Percentiles rank a stretch among this genome's conserved stretches.
These are phyloP conservation scores for Globisporangium spiculum DNA, from an alignment of 352 stramenopile species.

Conservation along the genomic window DNA sequence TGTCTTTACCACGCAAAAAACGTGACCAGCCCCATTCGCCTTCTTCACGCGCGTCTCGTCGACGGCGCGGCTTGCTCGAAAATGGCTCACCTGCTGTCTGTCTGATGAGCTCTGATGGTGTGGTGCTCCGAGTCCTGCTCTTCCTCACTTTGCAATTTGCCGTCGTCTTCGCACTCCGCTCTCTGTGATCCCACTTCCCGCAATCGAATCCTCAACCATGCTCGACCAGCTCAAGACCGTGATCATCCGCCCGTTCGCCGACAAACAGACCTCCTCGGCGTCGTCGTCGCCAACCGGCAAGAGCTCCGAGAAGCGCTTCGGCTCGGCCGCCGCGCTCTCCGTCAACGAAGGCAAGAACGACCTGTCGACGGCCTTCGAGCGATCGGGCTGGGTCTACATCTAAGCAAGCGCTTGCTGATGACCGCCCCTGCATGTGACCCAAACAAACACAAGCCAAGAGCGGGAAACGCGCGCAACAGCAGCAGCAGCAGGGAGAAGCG, in stretches of 20 bases:
- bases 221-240: constrained; percentile 77
- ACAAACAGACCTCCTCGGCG: constrained; percentile 22
- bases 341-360: constrained; percentile 44
- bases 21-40: constrained; percentile 6
- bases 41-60: constrained; percentile 4
- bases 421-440: not conserved
- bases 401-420: constrained; percentile 22
- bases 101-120: not conserved
- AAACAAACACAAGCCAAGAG: not conserved
- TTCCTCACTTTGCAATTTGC: constrained; percentile 44
- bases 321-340: constrained; percentile 22
- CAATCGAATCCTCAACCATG: constrained; percentile 29
- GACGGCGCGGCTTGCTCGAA: not conserved
- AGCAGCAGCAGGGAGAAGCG: not conserved
- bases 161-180: not conserved
- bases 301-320: constrained; percentile 41
- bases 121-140: not conserved
- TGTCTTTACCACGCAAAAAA: not conserved
- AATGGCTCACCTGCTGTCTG: constrained; percentile 3
- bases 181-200: not conserved
- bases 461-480: not conserved
- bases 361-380: constrained; percentile 69
- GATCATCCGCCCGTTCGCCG: constrained; percentile 31
- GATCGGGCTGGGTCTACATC: constrained; percentile 75
- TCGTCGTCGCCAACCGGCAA: constrained; percentile 1